Percentiles rank a stretch among this genome's conserved stretches.
These are phyloP conservation scores for Gnaphalium uliginosum DNA, from an alignment of 129 eudicot genomes.

Conservation along the genomic window DNA sequence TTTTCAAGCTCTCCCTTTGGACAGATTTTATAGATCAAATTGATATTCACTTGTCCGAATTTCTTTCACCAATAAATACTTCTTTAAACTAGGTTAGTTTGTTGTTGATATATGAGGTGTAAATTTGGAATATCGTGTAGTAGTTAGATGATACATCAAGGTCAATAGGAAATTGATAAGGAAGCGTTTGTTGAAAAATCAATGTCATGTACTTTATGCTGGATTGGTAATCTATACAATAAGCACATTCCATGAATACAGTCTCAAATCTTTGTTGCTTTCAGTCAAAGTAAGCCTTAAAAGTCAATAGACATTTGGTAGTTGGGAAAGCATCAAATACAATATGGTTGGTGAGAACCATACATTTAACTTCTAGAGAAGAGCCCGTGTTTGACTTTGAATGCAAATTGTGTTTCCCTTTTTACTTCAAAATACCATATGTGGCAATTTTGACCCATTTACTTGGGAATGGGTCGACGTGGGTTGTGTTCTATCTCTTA, in stretches of 20 bases:
- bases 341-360: too few relatives aligned
- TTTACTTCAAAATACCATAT: too few relatives aligned
- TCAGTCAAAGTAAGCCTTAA: conserved; percentile 9
- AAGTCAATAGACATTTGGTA: conserved; percentile 18
- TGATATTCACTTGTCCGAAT: too few relatives aligned
- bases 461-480: too few relatives aligned
- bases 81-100: not conserved
- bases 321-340: too few relatives aligned
- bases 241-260: conserved; percentile 11
- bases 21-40: too few relatives aligned
- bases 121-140: conserved; percentile 2
- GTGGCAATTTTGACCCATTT: not conserved
- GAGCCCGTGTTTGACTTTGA: not conserved
- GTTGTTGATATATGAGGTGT: not conserved
- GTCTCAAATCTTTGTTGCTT: conserved; percentile 1
- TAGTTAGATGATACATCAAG: conserved; percentile 7
- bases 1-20: too few relatives aligned
- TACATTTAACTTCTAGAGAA: too few relatives aligned
- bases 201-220: conserved; percentile 13
- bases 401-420: not conserved
- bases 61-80: too few relatives aligned
- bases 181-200: conserved; percentile 3
- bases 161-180: conserved; percentile 8
- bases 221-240: not conserved
- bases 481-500: too few relatives aligned